These are phyloP conservation scores for Ajuga reptans DNA, from an alignment of 305 asterid species.

Conservation along the genomic window DNA sequence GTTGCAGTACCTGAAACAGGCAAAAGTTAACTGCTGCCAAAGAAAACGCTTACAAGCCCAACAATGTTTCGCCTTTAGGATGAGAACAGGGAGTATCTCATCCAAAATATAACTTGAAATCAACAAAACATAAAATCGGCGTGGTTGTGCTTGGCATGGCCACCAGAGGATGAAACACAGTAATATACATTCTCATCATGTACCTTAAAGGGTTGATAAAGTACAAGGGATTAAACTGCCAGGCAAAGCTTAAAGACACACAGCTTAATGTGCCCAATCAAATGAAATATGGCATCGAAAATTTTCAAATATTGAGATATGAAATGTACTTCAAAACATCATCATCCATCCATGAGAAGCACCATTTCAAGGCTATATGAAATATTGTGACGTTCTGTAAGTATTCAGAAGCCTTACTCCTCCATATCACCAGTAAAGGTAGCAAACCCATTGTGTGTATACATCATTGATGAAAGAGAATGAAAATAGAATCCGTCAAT, in stretches of 20 bases:
- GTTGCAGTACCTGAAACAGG: conserved; percentile 74
- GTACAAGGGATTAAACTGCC: background rate
- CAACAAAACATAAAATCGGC: background rate
- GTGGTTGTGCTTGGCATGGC: background rate
- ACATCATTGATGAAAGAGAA: conserved; percentile 91
- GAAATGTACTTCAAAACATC: conserved; percentile 4
- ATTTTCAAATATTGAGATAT: background rate
- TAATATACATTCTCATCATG: background rate
- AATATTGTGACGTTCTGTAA: conserved; percentile 4
- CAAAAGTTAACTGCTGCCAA: conserved; percentile 12
- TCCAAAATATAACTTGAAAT: conserved; percentile 7
- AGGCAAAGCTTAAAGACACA: background rate
- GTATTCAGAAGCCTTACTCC: conserved; percentile 57
- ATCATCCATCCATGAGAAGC: conserved; percentile 19
- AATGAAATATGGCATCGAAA: background rate
- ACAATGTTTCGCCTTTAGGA: background rate
- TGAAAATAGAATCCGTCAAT: conserved; percentile 93
- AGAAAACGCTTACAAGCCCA: conserved; percentile 4
- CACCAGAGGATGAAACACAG: background rate
- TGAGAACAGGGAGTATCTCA: conserved; percentile 1
- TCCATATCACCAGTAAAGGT: conserved; percentile 88
- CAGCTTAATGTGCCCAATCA: background rate
- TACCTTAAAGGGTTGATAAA: background rate
- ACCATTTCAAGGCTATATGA: background rate
- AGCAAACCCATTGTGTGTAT: conserved; percentile 95